A percentile compares a stretch with the other conserved stretches of the same genome.
phyloP scores from a whole-genome alignment of 139 green algal genomes.

The Astrephomene gubernaculifera region DNA sequence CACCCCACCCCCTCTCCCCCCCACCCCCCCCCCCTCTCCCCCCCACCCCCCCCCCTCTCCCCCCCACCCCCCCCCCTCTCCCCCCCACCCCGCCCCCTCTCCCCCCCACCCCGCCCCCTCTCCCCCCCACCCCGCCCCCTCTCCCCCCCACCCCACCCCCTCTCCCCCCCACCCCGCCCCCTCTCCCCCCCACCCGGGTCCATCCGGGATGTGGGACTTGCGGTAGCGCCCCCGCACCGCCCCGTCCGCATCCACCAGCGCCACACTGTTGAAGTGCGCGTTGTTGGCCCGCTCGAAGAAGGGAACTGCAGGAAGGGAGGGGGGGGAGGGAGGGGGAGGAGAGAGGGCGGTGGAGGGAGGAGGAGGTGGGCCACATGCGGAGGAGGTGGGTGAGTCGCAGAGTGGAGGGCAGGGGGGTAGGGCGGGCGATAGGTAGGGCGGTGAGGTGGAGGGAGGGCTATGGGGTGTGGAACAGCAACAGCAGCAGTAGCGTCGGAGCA shows the following conservation, averaged over 20 bases:
- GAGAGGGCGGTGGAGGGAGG: neutral
- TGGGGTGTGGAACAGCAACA: too few species aligned
- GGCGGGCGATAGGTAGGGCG: too few species aligned
- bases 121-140: neutral
- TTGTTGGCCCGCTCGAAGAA: slow-evolving; percentile 79
- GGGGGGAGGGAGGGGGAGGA: neutral
- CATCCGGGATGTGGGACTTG: slow-evolving; percentile 84
- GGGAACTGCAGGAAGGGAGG: slow-evolving; percentile 48
- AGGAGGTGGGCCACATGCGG: too few species aligned
- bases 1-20: too few species aligned
- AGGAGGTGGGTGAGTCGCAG: too few species aligned
- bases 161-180: neutral
- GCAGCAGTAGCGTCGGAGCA: too few species aligned
- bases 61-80: neutral
- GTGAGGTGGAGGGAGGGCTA: too few species aligned
- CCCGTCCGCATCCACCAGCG: slow-evolving; percentile 76
- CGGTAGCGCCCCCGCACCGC: slow-evolving; percentile 70
- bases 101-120: neutral
- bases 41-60: neutral
- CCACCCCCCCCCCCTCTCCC: neutral
- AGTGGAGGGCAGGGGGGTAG: too few species aligned
- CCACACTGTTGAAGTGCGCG: slow-evolving; percentile 76
- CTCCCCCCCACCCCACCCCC: neutral
- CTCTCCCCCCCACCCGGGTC: slow-evolving; percentile 59
- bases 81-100: neutral